Conservation (phyloP, 257 asterid genomes). For the Marsdenia floribunda region DNA sequence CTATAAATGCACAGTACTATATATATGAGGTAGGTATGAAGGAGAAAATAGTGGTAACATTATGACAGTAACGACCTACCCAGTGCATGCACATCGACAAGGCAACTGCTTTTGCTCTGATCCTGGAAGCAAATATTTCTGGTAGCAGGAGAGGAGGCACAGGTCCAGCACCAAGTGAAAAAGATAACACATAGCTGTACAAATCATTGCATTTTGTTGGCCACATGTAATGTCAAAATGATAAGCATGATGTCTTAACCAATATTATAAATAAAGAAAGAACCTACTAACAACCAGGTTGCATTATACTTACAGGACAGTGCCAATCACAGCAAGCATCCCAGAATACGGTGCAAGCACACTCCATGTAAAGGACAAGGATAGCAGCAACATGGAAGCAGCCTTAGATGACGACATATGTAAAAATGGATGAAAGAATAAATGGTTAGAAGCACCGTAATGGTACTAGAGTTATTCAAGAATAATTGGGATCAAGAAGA, state of each 20-base stretch:
- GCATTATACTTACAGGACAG: slow-evolving; percentile 65
- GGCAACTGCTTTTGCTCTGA: slow-evolving; percentile 96
- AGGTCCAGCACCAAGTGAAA: slow-evolving; percentile 99
- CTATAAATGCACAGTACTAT: not conserved
- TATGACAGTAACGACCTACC: slow-evolving; percentile 41
- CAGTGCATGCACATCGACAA: slow-evolving; percentile 87
- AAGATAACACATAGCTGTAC: slow-evolving; percentile 74
- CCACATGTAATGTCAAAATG: not conserved
- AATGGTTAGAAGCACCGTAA: not conserved
- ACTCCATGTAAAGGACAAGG: slow-evolving; percentile 75
- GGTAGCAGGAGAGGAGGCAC: slow-evolving; percentile 98
- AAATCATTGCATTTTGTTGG: not conserved
- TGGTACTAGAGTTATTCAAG: not conserved
- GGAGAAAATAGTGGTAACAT: not conserved
- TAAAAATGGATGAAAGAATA: not conserved
- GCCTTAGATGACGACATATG: slow-evolving; percentile 39
- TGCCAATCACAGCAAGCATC: slow-evolving; percentile 70
- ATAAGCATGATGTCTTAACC: not conserved
- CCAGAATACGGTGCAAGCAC: slow-evolving; percentile 81
- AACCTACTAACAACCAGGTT: slow-evolving; percentile 3
- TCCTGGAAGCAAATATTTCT: slow-evolving; percentile 77
- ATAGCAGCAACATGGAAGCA: slow-evolving; percentile 86
- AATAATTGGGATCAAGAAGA: not conserved
- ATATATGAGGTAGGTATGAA: not conserved
- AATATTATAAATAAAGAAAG: not conserved